A percentile compares a stretch with the other conserved stretches of the same genome.
Conservation (phyloP, 2,329 filamentous ascomycete species). For the Exophiala phaeomuriformis region DNA sequence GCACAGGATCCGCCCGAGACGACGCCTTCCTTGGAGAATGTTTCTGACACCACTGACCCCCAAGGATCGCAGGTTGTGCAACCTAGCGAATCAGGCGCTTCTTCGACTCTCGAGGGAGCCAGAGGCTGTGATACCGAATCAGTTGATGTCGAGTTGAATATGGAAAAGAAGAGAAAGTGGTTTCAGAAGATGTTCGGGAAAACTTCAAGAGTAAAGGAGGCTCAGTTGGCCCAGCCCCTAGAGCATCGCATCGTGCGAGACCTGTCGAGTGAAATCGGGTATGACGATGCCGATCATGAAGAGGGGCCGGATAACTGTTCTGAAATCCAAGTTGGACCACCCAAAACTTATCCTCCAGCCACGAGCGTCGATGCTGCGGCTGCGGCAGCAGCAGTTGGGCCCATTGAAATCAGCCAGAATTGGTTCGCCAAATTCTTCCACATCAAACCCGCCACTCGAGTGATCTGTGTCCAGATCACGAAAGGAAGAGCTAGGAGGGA, state of each 20-base stretch:
- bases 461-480: constrained; percentile 67
- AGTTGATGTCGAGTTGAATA: constrained; percentile 19
- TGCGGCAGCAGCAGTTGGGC: constrained; percentile 29
- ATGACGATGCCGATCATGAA: not conserved
- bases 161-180: constrained; percentile 25
- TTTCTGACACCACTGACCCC: constrained; percentile 24
- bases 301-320: not conserved
- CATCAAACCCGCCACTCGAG: constrained; percentile 71
- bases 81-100: constrained; percentile 22
- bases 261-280: constrained; percentile 14
- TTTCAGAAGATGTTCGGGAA: constrained; percentile 28
- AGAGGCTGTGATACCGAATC: constrained; percentile 12
- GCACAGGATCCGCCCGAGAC: constrained; percentile 6
- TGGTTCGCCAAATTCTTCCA: constrained; percentile 87
- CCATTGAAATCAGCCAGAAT: constrained; percentile 64
- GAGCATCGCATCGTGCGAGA: constrained; percentile 24
- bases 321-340: not conserved
- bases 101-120: constrained; percentile 6
- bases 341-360: constrained; percentile 13
- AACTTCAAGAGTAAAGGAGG: constrained; percentile 19
- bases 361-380: constrained; percentile 23
- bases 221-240: constrained; percentile 38
- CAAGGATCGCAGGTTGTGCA: constrained; percentile 25
- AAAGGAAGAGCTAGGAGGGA: constrained; percentile 70
- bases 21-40: constrained; percentile 29